phyloP scores from a whole-genome alignment of 1,284 basidiomycete genomes.

The Ustilago sp. region DNA sequence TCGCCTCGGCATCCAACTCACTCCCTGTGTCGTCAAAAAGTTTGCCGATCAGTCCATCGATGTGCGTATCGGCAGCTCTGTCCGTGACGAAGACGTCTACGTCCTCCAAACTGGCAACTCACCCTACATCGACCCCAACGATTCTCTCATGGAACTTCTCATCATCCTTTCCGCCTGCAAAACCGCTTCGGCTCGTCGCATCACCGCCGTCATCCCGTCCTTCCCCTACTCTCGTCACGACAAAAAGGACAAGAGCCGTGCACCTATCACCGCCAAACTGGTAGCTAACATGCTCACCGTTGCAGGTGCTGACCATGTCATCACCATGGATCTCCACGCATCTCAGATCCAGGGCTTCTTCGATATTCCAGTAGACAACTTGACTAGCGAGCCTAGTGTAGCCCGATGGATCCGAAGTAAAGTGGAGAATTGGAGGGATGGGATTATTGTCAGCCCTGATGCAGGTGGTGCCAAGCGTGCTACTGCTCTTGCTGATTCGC shows the following conservation, averaged over 20 bases:
- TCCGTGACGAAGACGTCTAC: slow-evolving; percentile 82
- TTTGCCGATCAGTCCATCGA: slow-evolving; percentile 89
- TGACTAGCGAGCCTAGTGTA: slow-evolving; percentile 64
- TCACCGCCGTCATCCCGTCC: slow-evolving; percentile 97
- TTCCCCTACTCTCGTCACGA: slow-evolving; percentile 97
- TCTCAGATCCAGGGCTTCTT: slow-evolving; percentile 99
- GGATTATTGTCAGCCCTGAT: slow-evolving; percentile 95
- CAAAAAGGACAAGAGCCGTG: slow-evolving; percentile 96
- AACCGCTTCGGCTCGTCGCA: slow-evolving; percentile 92
- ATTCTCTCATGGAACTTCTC: slow-evolving; percentile 76
- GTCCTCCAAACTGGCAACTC: slow-evolving; percentile 68
- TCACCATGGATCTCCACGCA: slow-evolving; percentile 98
- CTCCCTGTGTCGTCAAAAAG: slow-evolving; percentile 90
- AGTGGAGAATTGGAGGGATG: slow-evolving; percentile 86
- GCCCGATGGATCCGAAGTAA: slow-evolving; percentile 79
- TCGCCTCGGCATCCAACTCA: slow-evolving; percentile 89
- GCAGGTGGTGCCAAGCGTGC: slow-evolving; percentile 97
- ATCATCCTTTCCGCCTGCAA: slow-evolving; percentile 94
- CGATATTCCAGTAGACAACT: slow-evolving; percentile 97
- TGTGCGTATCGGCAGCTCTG: slow-evolving; percentile 78
- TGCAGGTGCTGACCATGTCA: slow-evolving; percentile 97
- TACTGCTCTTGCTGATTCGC: slow-evolving; percentile 92
- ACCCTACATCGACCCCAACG: slow-evolving; percentile 66
- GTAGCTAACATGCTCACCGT: slow-evolving; percentile 97
- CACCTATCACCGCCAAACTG: slow-evolving; percentile 97